Evolutionary conservation across 116 monocot species (phyloP).

Genomic region (Cymodocea nodosa): DNA sequence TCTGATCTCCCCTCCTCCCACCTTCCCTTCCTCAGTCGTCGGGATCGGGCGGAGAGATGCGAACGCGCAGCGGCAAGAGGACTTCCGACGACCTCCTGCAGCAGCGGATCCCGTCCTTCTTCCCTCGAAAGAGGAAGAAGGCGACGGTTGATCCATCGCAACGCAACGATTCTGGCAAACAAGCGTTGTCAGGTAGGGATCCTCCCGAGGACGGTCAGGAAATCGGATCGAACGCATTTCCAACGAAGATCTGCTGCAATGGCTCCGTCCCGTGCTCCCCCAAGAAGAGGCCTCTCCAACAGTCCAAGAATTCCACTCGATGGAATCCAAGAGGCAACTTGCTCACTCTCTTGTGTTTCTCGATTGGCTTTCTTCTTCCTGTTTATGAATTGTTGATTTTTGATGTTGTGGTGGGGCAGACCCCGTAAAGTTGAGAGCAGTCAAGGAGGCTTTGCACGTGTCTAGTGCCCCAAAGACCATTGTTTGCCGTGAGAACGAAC

Average conservation of each 20-base stretch:
- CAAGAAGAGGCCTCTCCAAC: not conserved
- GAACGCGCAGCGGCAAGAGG: too few species aligned
- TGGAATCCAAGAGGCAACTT: not conserved
- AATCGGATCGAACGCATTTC: not conserved
- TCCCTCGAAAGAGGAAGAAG: not conserved
- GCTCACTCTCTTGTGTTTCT: too few species aligned
- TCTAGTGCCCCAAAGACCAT: slow-evolving; percentile 35
- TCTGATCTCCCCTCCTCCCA: too few species aligned
- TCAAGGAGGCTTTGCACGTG: slow-evolving; percentile 67
- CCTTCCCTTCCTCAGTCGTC: too few species aligned
- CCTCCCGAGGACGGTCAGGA: too few species aligned
- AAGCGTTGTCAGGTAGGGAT: too few species aligned
- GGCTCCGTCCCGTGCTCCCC: slow-evolving; percentile 5
- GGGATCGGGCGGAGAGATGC: too few species aligned
- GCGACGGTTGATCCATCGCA: too few species aligned
- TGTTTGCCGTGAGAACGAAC: slow-evolving; percentile 77
- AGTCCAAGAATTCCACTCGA: too few species aligned
- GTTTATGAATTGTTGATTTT: too few species aligned
- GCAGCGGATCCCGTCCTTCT: not conserved
- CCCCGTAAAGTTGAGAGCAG: slow-evolving; percentile 52
- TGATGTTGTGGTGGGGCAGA: slow-evolving; percentile 18
- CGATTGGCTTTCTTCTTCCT: too few species aligned
- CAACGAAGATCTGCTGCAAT: slow-evolving; percentile 2
- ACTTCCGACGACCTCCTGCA: not conserved
- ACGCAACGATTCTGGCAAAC: too few species aligned